Base-by-base conservation (phyloP, 495 filamentous ascomycete genomes). In the Penicillium pancosmium region DNA sequence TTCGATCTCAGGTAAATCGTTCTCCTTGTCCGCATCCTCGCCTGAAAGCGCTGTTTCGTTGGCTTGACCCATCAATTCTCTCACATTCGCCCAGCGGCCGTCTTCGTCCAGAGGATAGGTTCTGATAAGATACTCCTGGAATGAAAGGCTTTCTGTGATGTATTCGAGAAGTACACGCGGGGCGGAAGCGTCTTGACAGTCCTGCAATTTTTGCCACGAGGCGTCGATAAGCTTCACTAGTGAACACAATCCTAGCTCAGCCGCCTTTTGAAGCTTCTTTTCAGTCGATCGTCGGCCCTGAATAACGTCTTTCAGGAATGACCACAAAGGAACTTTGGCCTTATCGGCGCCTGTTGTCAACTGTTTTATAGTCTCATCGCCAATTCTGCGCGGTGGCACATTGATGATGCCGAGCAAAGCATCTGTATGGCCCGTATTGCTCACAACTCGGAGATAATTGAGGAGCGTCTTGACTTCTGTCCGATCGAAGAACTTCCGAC, bases 401-500 rank as follows among this genome's bases (percentile, higher is more conserved):
- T 98, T 98, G 64, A 98, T 86, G 53, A 98, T 86, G 33, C 91
- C 85, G 36, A 87, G 82, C 3, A 98, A 64, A 1, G 95, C 91
- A 70, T 98, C 95, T 55, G 91, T 96, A 64, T 96, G 93, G 15
- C 87, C 82, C 2, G 92, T 91, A 65, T 96, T 91, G 68, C 88
- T 86, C 36, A 97, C 83, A 6, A 95, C 88, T 27, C 92, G 82
- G 21, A 98, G 76, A 70, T 99, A 98, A 69, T 98, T 92, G 8
- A 99, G 71, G 2, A 98, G 69, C 4, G 88, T 83, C 69, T 95
- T 97, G 66, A 99, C 88, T 73, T 99, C 95, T 11, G 84, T 80
- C 48, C 95, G 85, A 63, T 99, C 95, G 65, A 93, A 99, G 73
- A 99, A 99, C 55, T 88, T 87, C 34, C 86, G 83, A 0, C 95